Base-by-base conservation (phyloP, 176 grass and related monocot species). In the Rhynchospora tenuis region DNA sequence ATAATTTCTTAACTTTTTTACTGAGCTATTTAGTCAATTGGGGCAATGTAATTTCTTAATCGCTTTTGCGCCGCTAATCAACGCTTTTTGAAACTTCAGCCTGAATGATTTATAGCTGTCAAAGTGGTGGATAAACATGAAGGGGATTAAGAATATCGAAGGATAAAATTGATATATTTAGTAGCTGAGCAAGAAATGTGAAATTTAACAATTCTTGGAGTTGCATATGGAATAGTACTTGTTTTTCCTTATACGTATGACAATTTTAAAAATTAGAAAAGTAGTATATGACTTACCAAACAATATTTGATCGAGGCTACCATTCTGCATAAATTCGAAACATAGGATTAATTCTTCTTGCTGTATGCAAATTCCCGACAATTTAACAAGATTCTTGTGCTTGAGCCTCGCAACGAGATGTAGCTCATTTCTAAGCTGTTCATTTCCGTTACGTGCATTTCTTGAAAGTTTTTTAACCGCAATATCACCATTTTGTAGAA, bases 321-420 rank as follows among this genome's bases (percentile, higher is more conserved):
- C 6, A 28, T 81, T 64, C 33, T 15, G 19, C 59, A 81, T 45
- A 23, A 63, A 81, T 63, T 81, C 59, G 8, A 46, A 64, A 4
- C 79, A 81, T 16, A 81, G 79, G 38, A 81, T 59, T 26, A 81
- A 64, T 16, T 81, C 33, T 47, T 81, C 2, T 27, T 48, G 7
- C 0, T 81, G 33, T 45, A 81, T 50, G 19, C 33, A 81, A 50
- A 65, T 64, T 9, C 79, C 79, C 13, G 9, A 7, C 58, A 81
- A 48, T 81, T 50, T 64, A 61, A 64, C 79, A 63, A 81, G 59
- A 45, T 81, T 81, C 20, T 46, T 64, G 56, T 81, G 79, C 56
- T 62, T 81, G 43, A 81, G 59, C 52, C 57, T 81, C 64, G 58
- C 20, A 22, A 81, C 29, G 11, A 64, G 31, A 62, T 81, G 46